Evolutionary conservation across 352 stramenopile genomes (phyloP).

Genomic region (Globisporangium camurandrum): DNA sequence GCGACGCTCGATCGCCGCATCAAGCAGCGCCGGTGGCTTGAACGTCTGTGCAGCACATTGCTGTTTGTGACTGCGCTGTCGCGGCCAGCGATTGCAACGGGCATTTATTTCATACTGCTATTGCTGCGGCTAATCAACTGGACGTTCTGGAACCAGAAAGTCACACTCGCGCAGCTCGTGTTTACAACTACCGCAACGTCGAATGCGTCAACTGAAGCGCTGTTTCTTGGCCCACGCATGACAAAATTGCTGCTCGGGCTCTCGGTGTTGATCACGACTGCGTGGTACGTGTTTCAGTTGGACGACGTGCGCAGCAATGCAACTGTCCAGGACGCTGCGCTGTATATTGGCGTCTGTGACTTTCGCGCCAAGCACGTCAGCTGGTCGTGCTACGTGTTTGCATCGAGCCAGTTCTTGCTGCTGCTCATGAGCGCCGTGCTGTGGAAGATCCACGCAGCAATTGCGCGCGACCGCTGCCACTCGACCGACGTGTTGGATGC

Average conservation of each 20-base stretch:
- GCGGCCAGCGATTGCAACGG: slow-evolving; percentile 46
- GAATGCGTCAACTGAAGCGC: no score
- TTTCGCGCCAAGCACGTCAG: slow-evolving; percentile 29
- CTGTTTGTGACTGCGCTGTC: slow-evolving; percentile 57
- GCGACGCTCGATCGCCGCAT: slow-evolving; percentile 13
- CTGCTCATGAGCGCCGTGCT: slow-evolving; percentile 57
- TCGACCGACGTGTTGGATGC: slow-evolving; percentile 4
- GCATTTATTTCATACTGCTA: slow-evolving; percentile 51
- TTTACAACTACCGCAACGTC: slow-evolving; percentile 7
- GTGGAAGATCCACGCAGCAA: slow-evolving; percentile 40
- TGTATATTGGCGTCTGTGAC: slow-evolving; percentile 53
- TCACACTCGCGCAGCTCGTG: slow-evolving; percentile 53
- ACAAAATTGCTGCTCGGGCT: slow-evolving; percentile 35
- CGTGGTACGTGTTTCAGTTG: slow-evolving; percentile 50
- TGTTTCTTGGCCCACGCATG: slow-evolving; percentile 37
- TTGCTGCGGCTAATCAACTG: slow-evolving; percentile 52
- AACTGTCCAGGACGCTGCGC: slow-evolving; percentile 24
- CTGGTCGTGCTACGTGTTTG: slow-evolving; percentile 73
- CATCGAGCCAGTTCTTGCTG: slow-evolving; percentile 42
- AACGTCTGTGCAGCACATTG: slow-evolving; percentile 37
- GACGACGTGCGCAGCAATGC: slow-evolving; percentile 27
- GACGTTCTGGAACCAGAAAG: slow-evolving; percentile 53
- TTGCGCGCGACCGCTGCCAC: slow-evolving; percentile 14
- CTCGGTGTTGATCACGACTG: slow-evolving; percentile 37
- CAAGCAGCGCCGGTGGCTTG: slow-evolving; percentile 26